Conservation (phyloP, 768 basidiomycete species). For the Leccinum boreale region DNA sequence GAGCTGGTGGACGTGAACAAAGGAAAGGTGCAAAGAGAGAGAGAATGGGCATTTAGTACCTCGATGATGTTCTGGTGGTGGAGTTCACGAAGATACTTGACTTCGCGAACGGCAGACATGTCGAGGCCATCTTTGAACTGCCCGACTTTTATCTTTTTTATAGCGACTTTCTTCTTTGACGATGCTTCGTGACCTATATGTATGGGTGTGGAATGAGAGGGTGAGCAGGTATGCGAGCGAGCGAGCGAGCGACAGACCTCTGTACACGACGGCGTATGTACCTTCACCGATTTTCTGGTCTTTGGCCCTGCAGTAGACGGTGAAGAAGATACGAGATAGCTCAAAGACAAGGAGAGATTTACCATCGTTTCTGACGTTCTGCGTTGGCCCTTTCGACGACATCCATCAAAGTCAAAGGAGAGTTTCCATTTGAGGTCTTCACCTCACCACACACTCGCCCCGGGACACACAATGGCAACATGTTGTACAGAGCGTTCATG, state of each 20-base stretch:
- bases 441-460: no score
- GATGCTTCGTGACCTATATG: constrained; percentile 70
- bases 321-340: constrained; percentile 2
- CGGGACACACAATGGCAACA: constrained; percentile 18
- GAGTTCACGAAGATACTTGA: constrained; percentile 93
- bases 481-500: constrained; percentile 27
- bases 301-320: constrained; percentile 55
- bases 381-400: constrained; percentile 77
- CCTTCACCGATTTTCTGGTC: constrained; percentile 87
- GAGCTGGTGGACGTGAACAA: constrained; percentile 50
- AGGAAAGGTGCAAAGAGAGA: neutral
- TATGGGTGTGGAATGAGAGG: constrained; percentile 27
- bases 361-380: constrained; percentile 71
- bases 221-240: neutral
- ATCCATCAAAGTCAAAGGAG: constrained; percentile 52
- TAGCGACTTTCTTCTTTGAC: constrained; percentile 84
- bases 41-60: constrained; percentile 39
- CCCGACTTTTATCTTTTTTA: constrained; percentile 97
- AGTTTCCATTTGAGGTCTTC: constrained; percentile 1
- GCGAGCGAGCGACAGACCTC: constrained; percentile 48
- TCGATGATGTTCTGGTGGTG: constrained; percentile 94
- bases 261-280: constrained; percentile 94
- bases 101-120: constrained; percentile 98
- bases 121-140: constrained; percentile 97
- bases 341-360: constrained; percentile 9